phyloP scores from a whole-genome alignment of 1,284 basidiomycete genomes.

The Sporisorium exsertum region DNA sequence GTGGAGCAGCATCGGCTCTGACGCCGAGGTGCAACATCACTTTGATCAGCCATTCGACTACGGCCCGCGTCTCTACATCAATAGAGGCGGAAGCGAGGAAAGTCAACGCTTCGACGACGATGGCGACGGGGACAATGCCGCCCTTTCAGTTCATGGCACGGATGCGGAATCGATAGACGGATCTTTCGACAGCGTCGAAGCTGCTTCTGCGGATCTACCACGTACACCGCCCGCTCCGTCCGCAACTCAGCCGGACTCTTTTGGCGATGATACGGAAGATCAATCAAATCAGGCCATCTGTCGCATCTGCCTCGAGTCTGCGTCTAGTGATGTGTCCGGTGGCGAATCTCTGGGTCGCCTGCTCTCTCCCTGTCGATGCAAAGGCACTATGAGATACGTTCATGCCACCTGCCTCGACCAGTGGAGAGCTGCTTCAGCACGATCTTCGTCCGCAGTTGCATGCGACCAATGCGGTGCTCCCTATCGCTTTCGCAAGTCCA shows the following conservation, averaged over 20 bases:
- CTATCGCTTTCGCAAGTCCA: slow-evolving; percentile 56
- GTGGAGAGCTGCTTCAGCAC: slow-evolving; percentile 54
- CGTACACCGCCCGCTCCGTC: neutral
- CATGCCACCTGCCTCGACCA: slow-evolving; percentile 63
- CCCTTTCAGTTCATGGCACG: neutral
- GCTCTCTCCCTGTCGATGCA: slow-evolving; percentile 57
- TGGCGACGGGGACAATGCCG: neutral
- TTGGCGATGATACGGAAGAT: slow-evolving; percentile 22
- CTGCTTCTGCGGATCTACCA: neutral
- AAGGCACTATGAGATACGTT: slow-evolving; percentile 66
- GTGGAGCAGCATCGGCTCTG: slow-evolving; percentile 34
- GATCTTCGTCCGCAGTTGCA: slow-evolving; percentile 43
- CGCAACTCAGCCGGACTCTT: neutral
- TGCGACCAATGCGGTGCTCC: slow-evolving; percentile 65
- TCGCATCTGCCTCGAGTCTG: slow-evolving; percentile 45
- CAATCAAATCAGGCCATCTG: slow-evolving; percentile 38
- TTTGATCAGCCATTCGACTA: slow-evolving; percentile 31
- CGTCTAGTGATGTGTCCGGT: slow-evolving; percentile 17
- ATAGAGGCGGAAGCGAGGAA: neutral
- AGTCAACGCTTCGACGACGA: neutral
- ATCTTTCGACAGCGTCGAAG: slow-evolving; percentile 12
- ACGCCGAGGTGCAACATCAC: slow-evolving; percentile 30
- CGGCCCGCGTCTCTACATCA: slow-evolving; percentile 3
- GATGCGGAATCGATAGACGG: slow-evolving; percentile 5
- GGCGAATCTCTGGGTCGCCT: slow-evolving; percentile 49